Evolutionary conservation across 495 filamentous ascomycete species (phyloP).

Genomic region (Daldinia grandis): DNA sequence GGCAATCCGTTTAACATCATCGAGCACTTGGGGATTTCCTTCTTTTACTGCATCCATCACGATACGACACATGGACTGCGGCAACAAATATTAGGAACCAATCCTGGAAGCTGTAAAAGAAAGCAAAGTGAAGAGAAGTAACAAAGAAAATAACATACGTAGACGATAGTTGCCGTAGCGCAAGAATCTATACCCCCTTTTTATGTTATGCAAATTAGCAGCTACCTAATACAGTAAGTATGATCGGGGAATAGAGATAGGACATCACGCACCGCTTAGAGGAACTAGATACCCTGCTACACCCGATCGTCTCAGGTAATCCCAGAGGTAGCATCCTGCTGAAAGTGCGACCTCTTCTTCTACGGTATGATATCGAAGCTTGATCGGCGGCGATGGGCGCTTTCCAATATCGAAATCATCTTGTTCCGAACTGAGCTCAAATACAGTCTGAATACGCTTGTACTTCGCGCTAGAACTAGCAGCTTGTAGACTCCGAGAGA

Average conservation of each 20-base stretch:
- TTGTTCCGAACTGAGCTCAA: constrained; percentile 51
- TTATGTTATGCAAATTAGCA: constrained; percentile 57
- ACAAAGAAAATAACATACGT: neutral
- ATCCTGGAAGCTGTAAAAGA: neutral
- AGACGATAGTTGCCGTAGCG: constrained; percentile 53
- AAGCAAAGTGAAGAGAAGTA: neutral
- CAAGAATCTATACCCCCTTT: constrained; percentile 78
- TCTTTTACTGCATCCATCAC: constrained; percentile 71
- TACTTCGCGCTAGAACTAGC: constrained; percentile 43
- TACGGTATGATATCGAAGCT: constrained; percentile 64
- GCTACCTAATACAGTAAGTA: neutral
- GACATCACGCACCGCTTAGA: constrained; percentile 44
- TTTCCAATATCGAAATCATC: constrained; percentile 44
- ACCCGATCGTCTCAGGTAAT: constrained; percentile 75
- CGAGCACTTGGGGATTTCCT: constrained; percentile 71
- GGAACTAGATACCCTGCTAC: constrained; percentile 67
- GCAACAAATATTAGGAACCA: constrained; percentile 1
- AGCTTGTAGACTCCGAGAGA: constrained; percentile 66
- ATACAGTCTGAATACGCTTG: constrained; percentile 50
- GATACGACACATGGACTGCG: constrained; percentile 80
- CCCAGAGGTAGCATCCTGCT: constrained; percentile 82
- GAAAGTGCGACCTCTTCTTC: constrained; percentile 81
- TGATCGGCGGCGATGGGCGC: constrained; percentile 45
- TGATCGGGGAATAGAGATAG: neutral
- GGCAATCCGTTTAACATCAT: constrained; percentile 70